Evolutionary conservation across 2,329 filamentous ascomycete genomes (phyloP).

Genomic region (Onygenales sp.): DNA sequence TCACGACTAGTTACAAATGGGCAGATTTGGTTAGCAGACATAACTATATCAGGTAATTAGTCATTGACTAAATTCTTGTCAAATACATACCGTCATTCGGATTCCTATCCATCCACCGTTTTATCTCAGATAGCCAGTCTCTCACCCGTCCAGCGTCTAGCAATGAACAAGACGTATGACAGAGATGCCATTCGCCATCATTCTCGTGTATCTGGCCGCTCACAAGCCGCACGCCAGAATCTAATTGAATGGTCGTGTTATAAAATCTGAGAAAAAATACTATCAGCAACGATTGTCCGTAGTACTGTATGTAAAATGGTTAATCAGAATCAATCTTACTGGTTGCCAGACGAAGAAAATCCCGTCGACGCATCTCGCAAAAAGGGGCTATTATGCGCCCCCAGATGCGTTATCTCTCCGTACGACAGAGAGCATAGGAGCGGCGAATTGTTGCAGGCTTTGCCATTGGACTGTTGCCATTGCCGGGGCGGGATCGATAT

Average conservation of each 20-base stretch:
- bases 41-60: background rate
- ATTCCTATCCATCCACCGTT: slow-evolving; percentile 59
- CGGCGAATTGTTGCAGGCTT: slow-evolving; percentile 73
- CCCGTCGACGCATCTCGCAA: slow-evolving; percentile 53
- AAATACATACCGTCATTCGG: slow-evolving; percentile 47
- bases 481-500: no score
- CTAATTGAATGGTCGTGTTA: slow-evolving; percentile 61
- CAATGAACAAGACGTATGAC: slow-evolving; percentile 58
- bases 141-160: slow-evolving; percentile 60
- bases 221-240: slow-evolving; percentile 61
- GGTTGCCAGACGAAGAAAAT: slow-evolving; percentile 59
- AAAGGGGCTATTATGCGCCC: slow-evolving; percentile 67
- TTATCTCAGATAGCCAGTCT: slow-evolving; percentile 55
- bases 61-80: background rate
- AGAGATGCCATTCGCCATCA: slow-evolving; percentile 53
- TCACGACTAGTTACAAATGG: slow-evolving; percentile 46
- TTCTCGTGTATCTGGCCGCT: slow-evolving; percentile 61
- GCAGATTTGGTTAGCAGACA: slow-evolving; percentile 2
- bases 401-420: slow-evolving; percentile 67
- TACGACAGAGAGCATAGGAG: slow-evolving; percentile 61
- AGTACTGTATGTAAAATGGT: background rate
- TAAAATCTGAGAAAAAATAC: slow-evolving; percentile 32
- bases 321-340: slow-evolving; percentile 37
- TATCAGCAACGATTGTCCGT: background rate
- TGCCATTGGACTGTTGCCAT: background rate